Evolutionary conservation across 1,139 yeast species (phyloP), one percentile per base, ranked within the genome.

Genomic region (Suhomyces panamericanus): DNA sequence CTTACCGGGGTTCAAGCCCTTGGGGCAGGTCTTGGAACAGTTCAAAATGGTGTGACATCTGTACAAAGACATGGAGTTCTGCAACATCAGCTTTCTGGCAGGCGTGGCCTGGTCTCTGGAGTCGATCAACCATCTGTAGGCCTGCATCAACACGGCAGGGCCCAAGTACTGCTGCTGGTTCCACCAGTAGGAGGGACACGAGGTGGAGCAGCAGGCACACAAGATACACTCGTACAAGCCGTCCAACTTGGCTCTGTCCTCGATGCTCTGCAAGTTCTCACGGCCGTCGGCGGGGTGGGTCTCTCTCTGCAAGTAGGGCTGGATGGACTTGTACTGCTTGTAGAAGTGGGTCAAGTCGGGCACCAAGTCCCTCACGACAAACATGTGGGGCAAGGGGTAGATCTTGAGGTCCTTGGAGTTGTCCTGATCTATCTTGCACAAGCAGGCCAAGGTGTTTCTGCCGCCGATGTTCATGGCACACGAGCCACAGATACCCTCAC

Each of bases 111-210:
- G 85, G 70, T 93, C 99, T 76, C 99, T 87, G 40, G 96, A 86
- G 70, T 93, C 99, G 54, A 90, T 83, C 78, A 93, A 84, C 99
- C 99, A 93, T 78, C 99, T 85, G 80, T 85, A 93, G 47, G 98
- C 97, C 77, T 93, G 99, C 97, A 93, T 88, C 69, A 93, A 81
- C 48, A 93, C 98, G 26, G 98, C 98, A 30, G 99, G 98, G 48
- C 99, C 99, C 61, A 95, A 78, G 74, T 95, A 95, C 77, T 95
- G 96, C 72, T 91, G 96, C 74, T 90, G 96, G 75, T 95, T 95
- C 99, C 99, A 95, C 99, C 99, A 95, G 80, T 95, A 95, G 7
- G 98, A 90, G 44, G 99, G 99, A 77, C 99, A 93, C 29, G 99
- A 83, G 42, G 99, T 95, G 32, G 98, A 91, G 73, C 99, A 93